Evolutionary conservation across 306 rosid genomes (phyloP).

Genomic region (Luffa aegyptiaca): DNA sequence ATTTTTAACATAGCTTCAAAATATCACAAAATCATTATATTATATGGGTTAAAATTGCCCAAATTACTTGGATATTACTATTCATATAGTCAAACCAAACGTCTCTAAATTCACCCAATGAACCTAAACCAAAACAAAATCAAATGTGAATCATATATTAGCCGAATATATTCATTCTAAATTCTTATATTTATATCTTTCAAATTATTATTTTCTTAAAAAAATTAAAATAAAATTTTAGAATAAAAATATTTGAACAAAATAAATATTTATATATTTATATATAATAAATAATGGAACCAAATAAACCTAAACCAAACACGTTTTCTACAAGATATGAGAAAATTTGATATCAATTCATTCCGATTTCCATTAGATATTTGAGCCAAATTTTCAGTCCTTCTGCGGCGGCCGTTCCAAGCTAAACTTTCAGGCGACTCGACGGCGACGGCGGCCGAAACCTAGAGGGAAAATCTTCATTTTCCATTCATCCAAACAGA

Average conservation of each 20-base stretch:
- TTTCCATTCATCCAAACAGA: background rate
- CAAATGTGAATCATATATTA: background rate
- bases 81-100: background rate
- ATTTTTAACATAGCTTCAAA: background rate
- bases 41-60: background rate
- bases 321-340: background rate
- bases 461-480: background rate
- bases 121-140: background rate
- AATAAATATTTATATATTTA: background rate
- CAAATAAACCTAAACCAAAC: slow-evolving; percentile 1
- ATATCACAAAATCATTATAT: background rate
- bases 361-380: background rate
- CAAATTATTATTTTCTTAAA: too few species aligned
- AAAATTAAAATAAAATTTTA: background rate
- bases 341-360: background rate
- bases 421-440: background rate
- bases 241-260: background rate
- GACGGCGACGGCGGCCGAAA: background rate
- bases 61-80: background rate
- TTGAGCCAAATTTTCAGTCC: background rate
- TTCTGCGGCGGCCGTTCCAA: background rate
- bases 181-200: background rate
- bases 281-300: background rate
- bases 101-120: background rate
- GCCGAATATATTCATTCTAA: background rate